Evolutionary conservation across 345 rosid genomes (phyloP).

Genomic region (Syzygium oleosum): DNA sequence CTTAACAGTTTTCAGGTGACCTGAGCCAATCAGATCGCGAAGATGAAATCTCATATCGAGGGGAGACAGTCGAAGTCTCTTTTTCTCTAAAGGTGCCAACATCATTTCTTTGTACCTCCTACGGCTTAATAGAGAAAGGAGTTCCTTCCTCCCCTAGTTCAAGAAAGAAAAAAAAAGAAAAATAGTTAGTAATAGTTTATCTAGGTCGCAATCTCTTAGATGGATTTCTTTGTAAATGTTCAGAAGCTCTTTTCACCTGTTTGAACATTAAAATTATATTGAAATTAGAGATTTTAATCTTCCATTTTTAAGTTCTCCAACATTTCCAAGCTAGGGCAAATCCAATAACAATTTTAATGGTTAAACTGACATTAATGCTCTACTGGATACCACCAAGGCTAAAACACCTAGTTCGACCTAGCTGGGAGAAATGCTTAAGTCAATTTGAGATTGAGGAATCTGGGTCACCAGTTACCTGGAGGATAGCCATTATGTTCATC

Average conservation of each 20-base stretch:
- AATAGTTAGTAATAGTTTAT: not conserved
- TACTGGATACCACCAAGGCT: not conserved
- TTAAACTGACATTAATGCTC: not conserved
- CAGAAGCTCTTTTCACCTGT: not conserved
- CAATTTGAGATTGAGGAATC: not conserved
- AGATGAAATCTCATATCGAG: conserved; percentile 93
- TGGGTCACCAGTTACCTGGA: not conserved
- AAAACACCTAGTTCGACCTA: not conserved
- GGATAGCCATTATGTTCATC: not conserved
- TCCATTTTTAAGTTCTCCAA: not conserved
- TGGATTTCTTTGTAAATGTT: not conserved
- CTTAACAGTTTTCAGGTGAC: conserved; percentile 50
- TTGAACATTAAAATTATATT: not conserved
- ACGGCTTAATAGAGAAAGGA: conserved; percentile 64
- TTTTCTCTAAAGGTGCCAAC: conserved; percentile 79
- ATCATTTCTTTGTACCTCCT: conserved; percentile 87
- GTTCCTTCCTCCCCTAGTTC: conserved; percentile 87
- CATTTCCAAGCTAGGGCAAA: not conserved
- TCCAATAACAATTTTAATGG: not conserved
- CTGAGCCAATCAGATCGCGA: conserved; percentile 93
- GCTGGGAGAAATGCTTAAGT: not conserved
- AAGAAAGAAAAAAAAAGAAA: not conserved
- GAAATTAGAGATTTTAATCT: not conserved
- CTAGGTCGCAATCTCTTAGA: not conserved
- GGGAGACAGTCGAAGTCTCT: conserved; percentile 63